phyloP scores from a whole-genome alignment of 1,139 yeast genomes.

The Yamadazyma triangularis region DNA sequence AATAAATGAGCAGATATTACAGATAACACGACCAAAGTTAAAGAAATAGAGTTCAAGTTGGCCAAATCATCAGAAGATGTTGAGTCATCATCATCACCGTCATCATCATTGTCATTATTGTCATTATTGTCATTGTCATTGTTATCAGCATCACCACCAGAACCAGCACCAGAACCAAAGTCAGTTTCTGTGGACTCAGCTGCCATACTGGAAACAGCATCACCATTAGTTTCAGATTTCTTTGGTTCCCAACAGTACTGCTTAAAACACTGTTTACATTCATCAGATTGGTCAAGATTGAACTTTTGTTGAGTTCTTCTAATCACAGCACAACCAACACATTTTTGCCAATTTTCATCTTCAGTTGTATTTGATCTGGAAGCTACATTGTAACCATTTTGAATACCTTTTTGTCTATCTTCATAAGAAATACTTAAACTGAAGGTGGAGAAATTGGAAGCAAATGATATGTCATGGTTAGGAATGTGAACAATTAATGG shows the following conservation, averaged over 20 bases:
- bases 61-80: neutral
- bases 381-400: slow-evolving; percentile 38
- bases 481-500: slow-evolving; percentile 39
- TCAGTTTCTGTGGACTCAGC: slow-evolving; percentile 1
- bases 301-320: slow-evolving; percentile 40
- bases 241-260: slow-evolving; percentile 34
- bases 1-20: neutral
- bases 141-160: neutral
- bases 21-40: neutral
- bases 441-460: slow-evolving; percentile 36
- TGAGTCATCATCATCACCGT: neutral
- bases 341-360: slow-evolving; percentile 36
- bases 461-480: slow-evolving; percentile 26
- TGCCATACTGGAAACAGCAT: slow-evolving; percentile 5
- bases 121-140: neutral
- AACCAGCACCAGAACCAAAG: neutral
- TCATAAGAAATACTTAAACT: slow-evolving; percentile 35
- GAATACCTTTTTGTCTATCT: slow-evolving; percentile 26
- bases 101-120: neutral
- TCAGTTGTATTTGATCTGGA: slow-evolving; percentile 31
- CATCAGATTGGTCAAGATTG: slow-evolving; percentile 32
- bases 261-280: slow-evolving; percentile 36
- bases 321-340: slow-evolving; percentile 46
- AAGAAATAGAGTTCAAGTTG: neutral
- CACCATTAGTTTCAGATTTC: slow-evolving; percentile 15